Percentiles rank a stretch among this genome's conserved stretches.
Evolutionary conservation across 2,329 filamentous ascomycete species (phyloP).

Genomic region (Chrysoporthe cubensis): DNA sequence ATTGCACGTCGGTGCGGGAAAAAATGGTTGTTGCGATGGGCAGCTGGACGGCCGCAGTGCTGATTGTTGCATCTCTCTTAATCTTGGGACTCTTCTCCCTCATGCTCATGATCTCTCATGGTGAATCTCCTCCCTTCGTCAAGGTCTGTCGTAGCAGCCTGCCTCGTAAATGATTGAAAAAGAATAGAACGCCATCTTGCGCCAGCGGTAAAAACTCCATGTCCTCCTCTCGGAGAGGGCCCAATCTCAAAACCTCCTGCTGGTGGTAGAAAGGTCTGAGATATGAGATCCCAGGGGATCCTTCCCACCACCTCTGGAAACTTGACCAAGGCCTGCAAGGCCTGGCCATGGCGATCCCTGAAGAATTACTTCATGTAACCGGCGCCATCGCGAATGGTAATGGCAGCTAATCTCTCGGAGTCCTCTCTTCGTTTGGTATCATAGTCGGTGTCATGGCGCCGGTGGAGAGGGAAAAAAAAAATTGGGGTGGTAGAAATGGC

Average conservation of each 20-base stretch:
- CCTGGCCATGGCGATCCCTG: slow-evolving; percentile 11
- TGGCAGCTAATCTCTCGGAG: slow-evolving; percentile 9
- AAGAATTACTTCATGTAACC: slow-evolving; percentile 14
- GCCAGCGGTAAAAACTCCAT: slow-evolving; percentile 15
- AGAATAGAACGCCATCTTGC: slow-evolving; percentile 25
- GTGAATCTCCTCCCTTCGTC: background rate
- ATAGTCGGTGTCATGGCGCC: slow-evolving; percentile 18
- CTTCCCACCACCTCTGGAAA: background rate
- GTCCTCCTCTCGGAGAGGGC: background rate
- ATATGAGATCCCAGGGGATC: background rate
- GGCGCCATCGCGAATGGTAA: slow-evolving; percentile 23
- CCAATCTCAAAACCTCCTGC: background rate
- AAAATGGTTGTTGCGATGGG: background rate
- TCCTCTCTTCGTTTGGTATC: slow-evolving; percentile 22
- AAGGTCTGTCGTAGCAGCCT: slow-evolving; percentile 15
- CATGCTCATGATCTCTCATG: slow-evolving; percentile 12
- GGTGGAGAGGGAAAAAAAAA: slow-evolving; percentile 8
- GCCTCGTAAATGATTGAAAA: slow-evolving; percentile 12
- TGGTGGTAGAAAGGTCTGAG: background rate
- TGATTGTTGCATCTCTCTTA: slow-evolving; percentile 1
- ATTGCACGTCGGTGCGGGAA: background rate
- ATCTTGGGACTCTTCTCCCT: background rate
- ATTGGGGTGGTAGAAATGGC: slow-evolving; percentile 12
- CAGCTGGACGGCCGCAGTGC: slow-evolving; percentile 3
- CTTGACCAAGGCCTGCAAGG: slow-evolving; percentile 10